Conservation (phyloP, 306 rosid species). For the Pyrus communis region DNA sequence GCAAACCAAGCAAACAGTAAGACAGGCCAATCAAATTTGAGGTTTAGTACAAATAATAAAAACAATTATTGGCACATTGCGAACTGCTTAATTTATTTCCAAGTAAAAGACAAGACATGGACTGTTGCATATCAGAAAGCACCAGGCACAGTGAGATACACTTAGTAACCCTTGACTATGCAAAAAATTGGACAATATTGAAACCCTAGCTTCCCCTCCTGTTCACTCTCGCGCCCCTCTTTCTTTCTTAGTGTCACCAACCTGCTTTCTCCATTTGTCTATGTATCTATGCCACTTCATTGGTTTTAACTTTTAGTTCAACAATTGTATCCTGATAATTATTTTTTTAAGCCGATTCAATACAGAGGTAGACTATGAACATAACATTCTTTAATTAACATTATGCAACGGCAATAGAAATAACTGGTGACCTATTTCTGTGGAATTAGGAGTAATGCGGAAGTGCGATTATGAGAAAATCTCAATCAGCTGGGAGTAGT, state of each 20-base stretch:
- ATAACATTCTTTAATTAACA: background rate
- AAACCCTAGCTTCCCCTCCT: background rate
- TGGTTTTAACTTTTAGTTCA: background rate
- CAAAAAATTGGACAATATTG: background rate
- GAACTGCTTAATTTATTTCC: background rate
- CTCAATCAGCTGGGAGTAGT: background rate
- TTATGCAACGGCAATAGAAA: background rate
- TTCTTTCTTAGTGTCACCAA: background rate
- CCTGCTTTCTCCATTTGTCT: background rate
- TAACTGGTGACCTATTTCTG: background rate
- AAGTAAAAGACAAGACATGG: background rate
- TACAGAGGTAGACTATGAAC: background rate
- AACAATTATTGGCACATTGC: background rate
- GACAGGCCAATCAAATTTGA: background rate
- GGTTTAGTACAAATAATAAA: background rate
- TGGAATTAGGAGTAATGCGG: background rate
- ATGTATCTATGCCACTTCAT: background rate
- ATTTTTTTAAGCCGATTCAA: background rate
- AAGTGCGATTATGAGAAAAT: background rate
- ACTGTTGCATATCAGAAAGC: background rate
- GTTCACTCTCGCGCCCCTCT: background rate
- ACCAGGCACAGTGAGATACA: background rate
- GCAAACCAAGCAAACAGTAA: background rate
- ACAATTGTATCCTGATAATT: background rate
- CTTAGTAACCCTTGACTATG: background rate